A percentile compares a stretch with the other conserved stretches of the same genome.
Evolutionary conservation across 2,329 filamentous ascomycete genomes (phyloP).

Genomic region (Berkeleyomyces basicola): DNA sequence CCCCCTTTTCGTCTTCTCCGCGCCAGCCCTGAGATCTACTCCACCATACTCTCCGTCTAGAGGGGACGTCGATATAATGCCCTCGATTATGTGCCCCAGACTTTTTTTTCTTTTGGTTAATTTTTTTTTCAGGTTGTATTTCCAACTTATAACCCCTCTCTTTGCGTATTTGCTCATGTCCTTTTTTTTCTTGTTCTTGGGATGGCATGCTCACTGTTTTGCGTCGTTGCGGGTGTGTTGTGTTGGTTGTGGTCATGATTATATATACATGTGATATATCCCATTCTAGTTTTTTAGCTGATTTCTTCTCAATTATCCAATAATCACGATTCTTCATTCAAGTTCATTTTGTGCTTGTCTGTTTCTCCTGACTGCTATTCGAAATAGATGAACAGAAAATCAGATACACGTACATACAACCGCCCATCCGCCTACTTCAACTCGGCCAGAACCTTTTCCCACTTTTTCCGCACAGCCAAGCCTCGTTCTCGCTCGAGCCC

Average conservation of each 20-base stretch:
- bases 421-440: slow-evolving; percentile 12
- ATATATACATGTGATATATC: not conserved
- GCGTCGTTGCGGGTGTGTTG: not conserved
- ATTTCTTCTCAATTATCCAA: not conserved
- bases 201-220: not conserved
- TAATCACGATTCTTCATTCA: not conserved
- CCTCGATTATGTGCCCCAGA: too few species aligned
- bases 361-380: too few species aligned
- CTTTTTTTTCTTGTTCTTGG: not conserved
- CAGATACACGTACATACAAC: not conserved
- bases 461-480: slow-evolving; percentile 28
- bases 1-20: not conserved
- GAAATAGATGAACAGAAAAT: not conserved
- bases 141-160: too few species aligned
- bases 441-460: slow-evolving; percentile 23
- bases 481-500: slow-evolving; percentile 28
- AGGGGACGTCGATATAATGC: too few species aligned
- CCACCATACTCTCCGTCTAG: too few species aligned
- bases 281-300: not conserved
- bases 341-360: not conserved
- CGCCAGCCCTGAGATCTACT: too few species aligned
- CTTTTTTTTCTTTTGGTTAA: too few species aligned
- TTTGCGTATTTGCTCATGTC: not conserved
- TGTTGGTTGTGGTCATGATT: not conserved
- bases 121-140: not conserved